Base-by-base conservation (phyloP, 2,329 filamentous ascomycete genomes). In the Aspergillus japonicus region DNA sequence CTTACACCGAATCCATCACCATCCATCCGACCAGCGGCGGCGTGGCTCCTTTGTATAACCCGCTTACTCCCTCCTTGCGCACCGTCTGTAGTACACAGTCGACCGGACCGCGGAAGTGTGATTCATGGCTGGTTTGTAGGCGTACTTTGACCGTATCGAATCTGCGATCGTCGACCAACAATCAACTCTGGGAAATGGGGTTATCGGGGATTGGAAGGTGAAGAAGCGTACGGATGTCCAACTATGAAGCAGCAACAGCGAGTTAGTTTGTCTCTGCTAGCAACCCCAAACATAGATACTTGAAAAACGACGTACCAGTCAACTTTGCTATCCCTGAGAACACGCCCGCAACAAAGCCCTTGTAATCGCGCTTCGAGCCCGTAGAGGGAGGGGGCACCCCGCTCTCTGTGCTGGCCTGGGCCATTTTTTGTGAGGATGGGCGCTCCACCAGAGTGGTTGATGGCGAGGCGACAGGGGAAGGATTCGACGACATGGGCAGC, bases 111-210 rank as follows among this genome's bases (percentile, higher is more conserved):
- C 82, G 83, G 82, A 99, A 99, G 68, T 90, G 92, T 1, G 86
- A 75, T 51, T 84, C 77, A 67, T 89, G 82, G 31, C 91, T 92
- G 2, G 94, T 98, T 75, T 99, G 95, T 19, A 99, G 82, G 33
- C 95, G 91, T 56, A 98, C 94, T 78, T 99, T 99, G 75, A 99
- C 87, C 0, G 95, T 98, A 77, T 99, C 95, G 79, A 99, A 98
- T 24, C 91, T 84, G 59, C 58, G n/a, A 57, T 39, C 48, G 23
- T 14, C 53, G 5, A 11, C 39, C 39, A 55, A 23, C 47, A 49
- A 23, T 55, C 29, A 60, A 52, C 14, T 50, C 35, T 31, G 44
- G 10, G 50, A 60, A 10, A 35, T 44, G 47, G 19, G 26, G 26
- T 29, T 21, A 16, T 16, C 33, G n/a, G 50, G 23, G 16, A 4